Conservation (phyloP, 768 basidiomycete genomes). For the Symmetrospora coprosmae region DNA sequence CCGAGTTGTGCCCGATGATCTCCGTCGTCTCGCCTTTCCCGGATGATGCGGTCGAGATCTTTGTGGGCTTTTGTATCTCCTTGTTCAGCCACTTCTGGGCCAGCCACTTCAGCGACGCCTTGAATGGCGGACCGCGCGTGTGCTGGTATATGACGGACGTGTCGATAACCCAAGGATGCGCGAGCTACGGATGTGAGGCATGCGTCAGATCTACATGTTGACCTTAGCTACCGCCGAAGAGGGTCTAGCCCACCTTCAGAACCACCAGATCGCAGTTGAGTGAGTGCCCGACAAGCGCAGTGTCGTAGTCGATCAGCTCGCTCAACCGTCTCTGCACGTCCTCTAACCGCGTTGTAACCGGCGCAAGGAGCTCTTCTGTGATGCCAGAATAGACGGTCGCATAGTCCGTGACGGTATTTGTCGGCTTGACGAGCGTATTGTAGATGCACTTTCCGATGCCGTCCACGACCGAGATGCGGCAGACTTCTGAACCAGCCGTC, state of each 20-base stretch:
- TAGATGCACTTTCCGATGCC: constrained; percentile 61
- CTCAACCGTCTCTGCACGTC: constrained; percentile 59
- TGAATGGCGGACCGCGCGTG: constrained; percentile 80
- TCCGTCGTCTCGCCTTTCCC: background rate
- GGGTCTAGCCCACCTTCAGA: constrained; percentile 43
- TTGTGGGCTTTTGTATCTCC: constrained; percentile 55
- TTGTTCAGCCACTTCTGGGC: constrained; percentile 81
- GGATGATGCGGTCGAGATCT: background rate
- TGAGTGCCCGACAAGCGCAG: constrained; percentile 84
- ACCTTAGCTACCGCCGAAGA: background rate
- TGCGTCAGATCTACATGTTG: background rate
- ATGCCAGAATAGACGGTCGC: constrained; percentile 96
- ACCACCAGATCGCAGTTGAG: constrained; percentile 86
- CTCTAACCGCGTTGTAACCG: constrained; percentile 60
- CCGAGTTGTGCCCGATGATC: constrained; percentile 64
- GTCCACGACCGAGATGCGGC: constrained; percentile 72
- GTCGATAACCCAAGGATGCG: constrained; percentile 61
- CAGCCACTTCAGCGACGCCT: constrained; percentile 93
- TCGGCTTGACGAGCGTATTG: constrained; percentile 78
- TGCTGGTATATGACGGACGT: constrained; percentile 83
- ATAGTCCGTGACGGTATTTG: constrained; percentile 72
- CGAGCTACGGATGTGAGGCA: background rate
- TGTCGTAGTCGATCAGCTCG: constrained; percentile 41
- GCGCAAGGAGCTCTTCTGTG: constrained; percentile 54
- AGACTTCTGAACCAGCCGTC: constrained; percentile 75